phyloP scores from a whole-genome alignment of 352 stramenopile species.

The Globisporangium splendens region DNA sequence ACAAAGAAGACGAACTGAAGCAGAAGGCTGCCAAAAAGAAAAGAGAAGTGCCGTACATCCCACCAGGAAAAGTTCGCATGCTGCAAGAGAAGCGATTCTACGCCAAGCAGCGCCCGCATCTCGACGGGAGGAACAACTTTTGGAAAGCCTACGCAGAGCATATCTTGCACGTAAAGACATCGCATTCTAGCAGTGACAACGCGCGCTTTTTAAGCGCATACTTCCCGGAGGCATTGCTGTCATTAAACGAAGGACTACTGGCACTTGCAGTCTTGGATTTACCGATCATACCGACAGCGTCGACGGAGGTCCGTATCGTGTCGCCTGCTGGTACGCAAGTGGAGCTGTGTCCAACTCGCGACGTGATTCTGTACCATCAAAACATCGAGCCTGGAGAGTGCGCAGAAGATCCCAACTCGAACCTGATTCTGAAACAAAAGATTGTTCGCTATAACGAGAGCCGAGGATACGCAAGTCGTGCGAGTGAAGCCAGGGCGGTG shows the following conservation, averaged over 20 bases:
- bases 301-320: constrained; percentile 12
- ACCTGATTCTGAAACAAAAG: constrained; percentile 50
- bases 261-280: constrained; percentile 55
- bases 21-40: background rate
- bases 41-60: constrained; percentile 23
- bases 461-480: constrained; percentile 15
- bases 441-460: constrained; percentile 21
- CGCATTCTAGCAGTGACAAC: background rate
- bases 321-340: constrained; percentile 14
- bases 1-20: background rate
- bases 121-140: constrained; percentile 44
- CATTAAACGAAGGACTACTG: constrained; percentile 48
- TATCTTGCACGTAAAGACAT: constrained; percentile 10
- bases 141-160: constrained; percentile 60
- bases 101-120: constrained; percentile 15
- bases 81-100: constrained; percentile 42
- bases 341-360: constrained; percentile 11
- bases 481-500: constrained; percentile 1
- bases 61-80: constrained; percentile 40
- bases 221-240: constrained; percentile 46
- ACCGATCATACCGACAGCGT: constrained; percentile 13
- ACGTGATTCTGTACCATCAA: constrained; percentile 55
- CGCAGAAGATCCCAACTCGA: constrained; percentile 24
- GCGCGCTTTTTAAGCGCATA: constrained; percentile 48
- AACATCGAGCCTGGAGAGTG: constrained; percentile 26